Evolutionary conservation across 306 rosid genomes (phyloP), one percentile per base, ranked within the genome.

Genomic region (Crotalaria pallida): DNA sequence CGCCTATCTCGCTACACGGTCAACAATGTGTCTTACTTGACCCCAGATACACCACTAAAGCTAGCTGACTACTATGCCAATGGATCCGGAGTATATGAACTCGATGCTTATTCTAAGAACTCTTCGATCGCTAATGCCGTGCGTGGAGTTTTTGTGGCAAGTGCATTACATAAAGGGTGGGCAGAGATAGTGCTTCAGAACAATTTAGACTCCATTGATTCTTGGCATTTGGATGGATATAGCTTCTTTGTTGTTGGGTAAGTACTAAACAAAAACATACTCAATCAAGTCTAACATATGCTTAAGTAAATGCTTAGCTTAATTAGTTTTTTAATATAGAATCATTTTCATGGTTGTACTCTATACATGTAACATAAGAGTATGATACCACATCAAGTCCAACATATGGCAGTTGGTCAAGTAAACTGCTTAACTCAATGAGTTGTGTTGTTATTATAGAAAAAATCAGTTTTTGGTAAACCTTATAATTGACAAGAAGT

Each of bases 171-270:
- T 73, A 88, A 85, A 62, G 94, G 88, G 5, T 87, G 89, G 96
- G 31, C 76, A n/a, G 96, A 93, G 86, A 66, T 87, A 58, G 97
- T 90, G 18, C 67, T 93, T 0, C 51, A 78, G 31, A 93, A 85
- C 70, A 73, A 34, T 50, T 48, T 87, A 57, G 64, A 31, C 33
- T 67, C 41, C 43, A 84, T 87, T 34, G 89, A 86, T 74, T 4
- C 98, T 63, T 93, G 96, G 94, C 96, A 93, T 76, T 82, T 93
- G 8, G 90, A 93, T 82, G 98, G 97, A 68, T 90, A 41, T 6
- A 90, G 85, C 19, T 88, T 90, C 85, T 79, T 82, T 52, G 86
- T 81, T 3, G 96, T 84, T 6, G 98, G 92, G 96, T 88, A 74
- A 81, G 84, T 69, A 36, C 31, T 19, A 41, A n/a, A 61, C 16